A percentile compares a stretch with the other conserved stretches of the same genome.
These are phyloP conservation scores for barley (Hordeum vulgare) DNA, from an alignment of 176 grass and related monocot species.

Conservation along the genomic window DNA sequence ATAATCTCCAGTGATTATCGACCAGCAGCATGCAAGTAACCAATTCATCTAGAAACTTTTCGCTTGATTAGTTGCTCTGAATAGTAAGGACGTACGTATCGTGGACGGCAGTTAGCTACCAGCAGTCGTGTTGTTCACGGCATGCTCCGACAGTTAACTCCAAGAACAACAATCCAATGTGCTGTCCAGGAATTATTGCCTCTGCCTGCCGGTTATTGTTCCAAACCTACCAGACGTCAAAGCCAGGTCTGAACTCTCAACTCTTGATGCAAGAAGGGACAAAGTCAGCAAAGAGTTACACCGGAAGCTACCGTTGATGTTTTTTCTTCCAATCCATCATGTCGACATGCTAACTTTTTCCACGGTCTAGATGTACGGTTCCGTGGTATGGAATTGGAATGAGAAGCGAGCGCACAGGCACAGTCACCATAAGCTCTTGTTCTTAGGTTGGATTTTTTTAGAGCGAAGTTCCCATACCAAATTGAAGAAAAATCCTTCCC, in stretches of 20 bases:
- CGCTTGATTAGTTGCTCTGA: too few relatives aligned
- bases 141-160: neutral
- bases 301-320: neutral
- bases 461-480: too few relatives aligned
- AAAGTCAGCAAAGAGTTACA: constrained; percentile 16
- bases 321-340: neutral
- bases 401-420: neutral
- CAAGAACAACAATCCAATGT: neutral
- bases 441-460: neutral
- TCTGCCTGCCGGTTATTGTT: neutral
- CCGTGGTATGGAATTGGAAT: neutral
- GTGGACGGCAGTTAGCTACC: neutral
- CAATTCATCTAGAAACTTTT: too few relatives aligned
- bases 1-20: too few relatives aligned
- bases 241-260: neutral
- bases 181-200: neutral
- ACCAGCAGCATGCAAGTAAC: too few relatives aligned
- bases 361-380: neutral
- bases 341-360: too few relatives aligned
- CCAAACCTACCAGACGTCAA: constrained; percentile 3
- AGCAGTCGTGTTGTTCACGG: neutral
- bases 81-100: neutral
- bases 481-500: neutral
- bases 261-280: neutral
- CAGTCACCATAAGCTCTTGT: neutral